A percentile compares a stretch with the other conserved stretches of the same genome.
Evolutionary conservation across 495 filamentous ascomycete species (phyloP).

Genomic region (Aspergillus biplanus): DNA sequence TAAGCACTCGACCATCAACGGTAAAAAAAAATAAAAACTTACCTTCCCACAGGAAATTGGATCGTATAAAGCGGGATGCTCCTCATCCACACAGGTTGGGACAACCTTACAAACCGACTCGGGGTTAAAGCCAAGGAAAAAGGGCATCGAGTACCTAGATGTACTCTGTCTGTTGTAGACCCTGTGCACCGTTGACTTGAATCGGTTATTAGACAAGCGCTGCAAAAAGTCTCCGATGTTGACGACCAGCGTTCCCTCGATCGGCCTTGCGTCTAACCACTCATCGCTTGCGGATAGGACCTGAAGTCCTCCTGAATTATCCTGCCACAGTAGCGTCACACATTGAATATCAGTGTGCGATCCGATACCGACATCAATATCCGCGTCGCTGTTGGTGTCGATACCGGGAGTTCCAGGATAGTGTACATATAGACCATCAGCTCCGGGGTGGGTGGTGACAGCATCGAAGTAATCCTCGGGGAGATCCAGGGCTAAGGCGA

Average conservation of each 20-base stretch:
- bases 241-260: constrained; percentile 62
- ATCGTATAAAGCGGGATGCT: constrained; percentile 57
- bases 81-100: constrained; percentile 55
- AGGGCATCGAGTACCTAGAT: constrained; percentile 62
- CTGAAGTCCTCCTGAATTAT: constrained; percentile 57
- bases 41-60: constrained; percentile 60
- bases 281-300: constrained; percentile 52
- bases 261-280: constrained; percentile 59
- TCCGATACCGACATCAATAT: constrained; percentile 53
- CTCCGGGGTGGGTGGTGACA: constrained; percentile 52
- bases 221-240: constrained; percentile 71
- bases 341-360: constrained; percentile 63
- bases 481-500: constrained; percentile 53
- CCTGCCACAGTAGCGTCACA: constrained; percentile 62
- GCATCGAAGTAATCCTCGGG: constrained; percentile 56
- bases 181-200: constrained; percentile 62
- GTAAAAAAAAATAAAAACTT: not conserved
- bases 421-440: constrained; percentile 55
- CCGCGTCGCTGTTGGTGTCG: constrained; percentile 21
- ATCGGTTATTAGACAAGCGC: constrained; percentile 62
- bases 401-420: constrained; percentile 48
- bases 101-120: constrained; percentile 51
- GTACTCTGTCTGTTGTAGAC: constrained; percentile 52
- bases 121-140: constrained; percentile 59
- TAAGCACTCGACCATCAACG: not conserved